Base-by-base conservation (phyloP, 352 stramenopile genomes). In the Globisporangium cederbergense region DNA sequence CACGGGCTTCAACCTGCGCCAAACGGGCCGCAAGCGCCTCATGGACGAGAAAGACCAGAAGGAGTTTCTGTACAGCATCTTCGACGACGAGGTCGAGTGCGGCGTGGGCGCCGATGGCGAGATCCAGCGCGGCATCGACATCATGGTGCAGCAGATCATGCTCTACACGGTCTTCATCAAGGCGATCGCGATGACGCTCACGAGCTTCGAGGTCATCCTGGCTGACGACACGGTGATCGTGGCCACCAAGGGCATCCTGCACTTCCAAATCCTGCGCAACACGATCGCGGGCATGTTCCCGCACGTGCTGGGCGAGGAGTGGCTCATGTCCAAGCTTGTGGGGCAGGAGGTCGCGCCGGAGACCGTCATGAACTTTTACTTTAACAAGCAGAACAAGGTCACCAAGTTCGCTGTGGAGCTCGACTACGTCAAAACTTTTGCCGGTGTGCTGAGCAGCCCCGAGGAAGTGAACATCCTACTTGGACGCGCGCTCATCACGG, bases 241-340 rank as follows among this genome's bases (percentile, higher is more conserved):
- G 30, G 62, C 52, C 3, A 71, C 75, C 45, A 71, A 55, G 11
- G 72, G 70, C 5, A 57, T 55, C 7, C 47, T 79, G 49, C 65
- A 60, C 34, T 81, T 86, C 49, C 73, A 83, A 61, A 76, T 86
- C 38, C 60, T 86, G 9, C 58, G 68, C 20, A 77, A 74, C 46
- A 83, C 77, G 22, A 78, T 86, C 50, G 64, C 68, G 8, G 73
- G 65, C 13, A 64, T 86, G 36, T 82, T 83, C 43, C 77, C 77
- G 1, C 77, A 86, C 30, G 46, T 82, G 38, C 52, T 81, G 16
- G 64, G 73, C 52, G 67, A 83, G 56, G 68, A 79, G 40, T 67
- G 59, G 42, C 64, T 86, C 52, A 62, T 80, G 43, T 57, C 71
- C 13, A 67, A 76, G 9, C 71, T 86, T 14, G 71, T 83, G 0